Evolutionary conservation across 768 basidiomycete species (phyloP), one percentile per base, ranked within the genome.

Genomic region (Leccinum aurantiacum): DNA sequence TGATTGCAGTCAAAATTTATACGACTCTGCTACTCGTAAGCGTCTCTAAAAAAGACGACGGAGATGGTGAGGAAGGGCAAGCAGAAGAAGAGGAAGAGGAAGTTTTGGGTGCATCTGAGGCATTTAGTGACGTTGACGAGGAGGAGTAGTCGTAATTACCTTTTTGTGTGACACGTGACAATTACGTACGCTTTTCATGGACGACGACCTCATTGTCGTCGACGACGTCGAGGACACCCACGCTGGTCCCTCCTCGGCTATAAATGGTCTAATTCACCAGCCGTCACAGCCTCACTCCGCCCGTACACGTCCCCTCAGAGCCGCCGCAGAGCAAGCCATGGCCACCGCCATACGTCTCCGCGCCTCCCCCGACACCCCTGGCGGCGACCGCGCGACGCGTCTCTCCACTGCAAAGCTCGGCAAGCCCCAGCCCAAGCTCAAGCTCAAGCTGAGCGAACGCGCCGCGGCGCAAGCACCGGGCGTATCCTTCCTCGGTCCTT

Each of bases 401-500:
- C 84, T 84, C n/a, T 72, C 83, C 9, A 73, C 77, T 27, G 71
- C 75, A 54, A 81, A 79, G 57, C 65, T 75, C 13, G 84, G 81
- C 58, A 68, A 68, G 33, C 75, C 77, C 0, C 84, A 85, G 65
- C 90, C 92, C 6, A 95, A 93, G 72, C 82, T 95, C 37, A 95
- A 93, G 72, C 84, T 95, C 54, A 94, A 94, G 76, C 76, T 95
- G 67, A 89, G 90, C 72, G 92, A 91, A 60, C 91, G 90, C 67
- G 85, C 89, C 3, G 89, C 86, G 7, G 84, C 87, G 33, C 88
- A 89, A 68, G 89, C 89, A 31, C 90, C 88, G 54, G 93, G 91
- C 60, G 90, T 86, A 85, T 91, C 89, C 33, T 95, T 95, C 72
- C 76, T 95, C 57, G 96, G 96, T 7, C 82, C 88, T 13, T 98